These are phyloP conservation scores for Ajuga chamaepitys DNA, from an alignment of 257 asterid species.

Conservation along the genomic window DNA sequence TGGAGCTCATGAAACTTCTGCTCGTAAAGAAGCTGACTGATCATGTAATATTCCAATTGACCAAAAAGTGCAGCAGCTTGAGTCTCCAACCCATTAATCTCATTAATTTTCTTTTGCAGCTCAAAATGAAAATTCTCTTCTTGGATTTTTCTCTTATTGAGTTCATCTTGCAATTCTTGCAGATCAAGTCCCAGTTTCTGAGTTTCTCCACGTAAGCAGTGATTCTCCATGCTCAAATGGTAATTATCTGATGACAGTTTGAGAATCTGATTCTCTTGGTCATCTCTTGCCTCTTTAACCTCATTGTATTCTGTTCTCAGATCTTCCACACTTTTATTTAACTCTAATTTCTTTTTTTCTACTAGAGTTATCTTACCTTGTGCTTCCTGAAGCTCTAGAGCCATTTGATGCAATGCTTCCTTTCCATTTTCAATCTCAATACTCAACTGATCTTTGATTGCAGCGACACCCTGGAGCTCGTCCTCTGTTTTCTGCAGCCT, in stretches of 20 bases:
- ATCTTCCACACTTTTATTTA: constrained; percentile 30
- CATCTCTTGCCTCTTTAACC: constrained; percentile 25
- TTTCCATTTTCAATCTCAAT: constrained; percentile 36
- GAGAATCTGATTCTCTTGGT: constrained; percentile 35
- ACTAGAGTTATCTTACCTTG: constrained; percentile 32
- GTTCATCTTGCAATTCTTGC: constrained; percentile 32
- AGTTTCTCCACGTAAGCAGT: constrained; percentile 29
- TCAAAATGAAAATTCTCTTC: constrained; percentile 41
- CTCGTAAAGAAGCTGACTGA: constrained; percentile 55
- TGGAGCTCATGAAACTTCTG: constrained; percentile 66
- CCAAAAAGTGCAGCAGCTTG: constrained; percentile 42
- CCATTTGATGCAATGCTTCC: constrained; percentile 33
- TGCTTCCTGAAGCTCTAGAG: constrained; percentile 36
- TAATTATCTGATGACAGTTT: constrained; percentile 34
- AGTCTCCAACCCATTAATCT: constrained; percentile 49
- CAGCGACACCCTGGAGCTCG: constrained; percentile 25
- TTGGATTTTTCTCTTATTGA: constrained; percentile 29
- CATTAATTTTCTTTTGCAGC: constrained; percentile 39
- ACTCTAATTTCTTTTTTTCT: constrained; percentile 39
- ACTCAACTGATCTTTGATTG: constrained; percentile 34
- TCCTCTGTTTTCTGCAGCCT: constrained; percentile 39
- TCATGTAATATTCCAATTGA: constrained; percentile 49
- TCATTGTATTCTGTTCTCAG: constrained; percentile 26
- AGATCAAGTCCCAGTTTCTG: constrained; percentile 33
- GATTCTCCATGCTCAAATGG: constrained; percentile 35